Base-by-base conservation (phyloP, 1,284 basidiomycete genomes). In the Inonotus hispidus region DNA sequence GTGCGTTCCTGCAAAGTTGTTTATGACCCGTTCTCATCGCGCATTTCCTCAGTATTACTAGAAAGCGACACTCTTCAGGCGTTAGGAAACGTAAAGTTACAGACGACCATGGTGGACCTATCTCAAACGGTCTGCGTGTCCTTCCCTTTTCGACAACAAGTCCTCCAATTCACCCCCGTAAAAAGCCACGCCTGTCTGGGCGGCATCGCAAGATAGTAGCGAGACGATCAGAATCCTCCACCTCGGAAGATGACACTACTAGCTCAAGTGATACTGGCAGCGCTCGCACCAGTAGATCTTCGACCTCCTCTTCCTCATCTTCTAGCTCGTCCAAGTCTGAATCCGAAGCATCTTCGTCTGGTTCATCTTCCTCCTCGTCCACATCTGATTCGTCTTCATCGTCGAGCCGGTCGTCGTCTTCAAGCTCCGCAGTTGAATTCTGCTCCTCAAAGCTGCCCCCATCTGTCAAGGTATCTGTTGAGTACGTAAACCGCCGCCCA, bases 261-360 rank as follows among this genome's bases (percentile, higher is more conserved):
- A 55, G 35, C 37, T 58, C 59, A 2, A 50, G 54, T 5, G 37
- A 5, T 21, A 32, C 32, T 8, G 32, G 8, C 8, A 32, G 32
- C 8, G 8, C 32, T 32, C 8, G 32, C 32, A 4, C 32, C 32
- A 8, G 3, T 32, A 8, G 8, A 32, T 32, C 32, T 32, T 32
- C n/a, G n/a, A n/a, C n/a, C n/a, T n/a, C 32, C 32, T 32, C 32
- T 8, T 32, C 32, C 32, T 4, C 32, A 3, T 32, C 41, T 19
- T 16, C 16, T 7, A 43, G 41, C n/a, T 43, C 41, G 16, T 43
- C 62, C 35, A 58, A 63, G 8, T 55, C 75, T 4, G 69, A 69
- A 3, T 67, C 69, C 3, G 66, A 66, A 1, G 19, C 41, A 21
- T n/a, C 41, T n/a, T 43, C 41, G 11, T n/a, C 41, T n/a, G 19